A percentile compares a stretch with the other conserved stretches of the same genome.
These are phyloP conservation scores for Aspergillus ostianus DNA, from an alignment of 495 filamentous ascomycete genomes.

Conservation along the genomic window DNA sequence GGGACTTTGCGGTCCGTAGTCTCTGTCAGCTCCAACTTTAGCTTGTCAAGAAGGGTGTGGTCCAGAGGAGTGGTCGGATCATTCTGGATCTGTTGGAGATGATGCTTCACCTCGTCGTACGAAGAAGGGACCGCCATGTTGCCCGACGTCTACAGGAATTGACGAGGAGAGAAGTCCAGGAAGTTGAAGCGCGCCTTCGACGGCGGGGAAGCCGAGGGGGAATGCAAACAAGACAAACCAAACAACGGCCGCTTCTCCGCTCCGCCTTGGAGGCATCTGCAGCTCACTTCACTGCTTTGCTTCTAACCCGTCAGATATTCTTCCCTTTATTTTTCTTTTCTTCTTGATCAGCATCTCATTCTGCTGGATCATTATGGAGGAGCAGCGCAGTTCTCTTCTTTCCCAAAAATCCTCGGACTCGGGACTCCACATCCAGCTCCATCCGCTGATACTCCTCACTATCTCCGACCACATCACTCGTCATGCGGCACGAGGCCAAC, in stretches of 20 bases:
- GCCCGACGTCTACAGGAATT: neutral
- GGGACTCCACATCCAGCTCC: constrained; percentile 78
- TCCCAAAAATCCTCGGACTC: constrained; percentile 71
- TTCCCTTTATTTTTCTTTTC: constrained; percentile 8
- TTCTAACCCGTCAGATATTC: neutral
- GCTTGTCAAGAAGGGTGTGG: constrained; percentile 35
- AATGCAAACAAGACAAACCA: constrained; percentile 29
- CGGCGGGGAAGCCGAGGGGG: constrained; percentile 17
- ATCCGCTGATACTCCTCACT: constrained; percentile 91
- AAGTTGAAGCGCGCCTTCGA: neutral
- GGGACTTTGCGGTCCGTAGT: constrained; percentile 35
- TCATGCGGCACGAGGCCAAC: constrained; percentile 71
- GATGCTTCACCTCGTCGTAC: constrained; percentile 35
- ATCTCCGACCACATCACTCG: constrained; percentile 96
- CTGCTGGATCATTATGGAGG: constrained; percentile 20
- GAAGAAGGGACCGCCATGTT: constrained; percentile 41
- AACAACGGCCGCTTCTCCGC: constrained; percentile 9
- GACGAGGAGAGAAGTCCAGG: neutral
- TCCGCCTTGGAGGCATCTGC: neutral
- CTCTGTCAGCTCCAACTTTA: constrained; percentile 42
- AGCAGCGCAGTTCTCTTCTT: constrained; percentile 50
- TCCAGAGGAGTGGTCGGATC: constrained; percentile 39
- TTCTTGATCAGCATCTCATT: neutral
- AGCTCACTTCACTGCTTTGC: neutral
- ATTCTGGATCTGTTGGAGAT: constrained; percentile 37